Evolutionary conservation across 2,329 filamentous ascomycete genomes (phyloP).

Genomic region (Venturia nashicola): DNA sequence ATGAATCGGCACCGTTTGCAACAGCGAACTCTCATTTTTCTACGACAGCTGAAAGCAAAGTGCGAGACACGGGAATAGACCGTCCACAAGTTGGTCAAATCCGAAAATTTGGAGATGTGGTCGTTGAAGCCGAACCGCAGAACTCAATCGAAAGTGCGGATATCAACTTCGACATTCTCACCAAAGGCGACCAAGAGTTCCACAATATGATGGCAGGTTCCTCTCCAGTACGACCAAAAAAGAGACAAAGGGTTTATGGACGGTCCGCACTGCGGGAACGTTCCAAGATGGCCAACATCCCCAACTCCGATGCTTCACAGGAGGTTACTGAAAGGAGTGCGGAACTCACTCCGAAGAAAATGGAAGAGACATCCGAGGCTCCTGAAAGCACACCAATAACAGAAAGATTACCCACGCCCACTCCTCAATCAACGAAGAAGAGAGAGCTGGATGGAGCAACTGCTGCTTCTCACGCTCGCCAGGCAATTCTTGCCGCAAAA

Average conservation of each 20-base stretch:
- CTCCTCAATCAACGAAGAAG: background rate
- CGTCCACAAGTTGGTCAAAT: conserved; percentile 6
- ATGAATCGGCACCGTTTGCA: conserved; percentile 13
- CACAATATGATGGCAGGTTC: conserved; percentile 17
- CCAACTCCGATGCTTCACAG: background rate
- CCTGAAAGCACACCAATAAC: background rate
- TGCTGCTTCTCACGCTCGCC: background rate
- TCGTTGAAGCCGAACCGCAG: conserved; percentile 10
- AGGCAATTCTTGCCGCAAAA: background rate
- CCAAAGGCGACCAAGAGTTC: conserved; percentile 24
- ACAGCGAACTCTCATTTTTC: conserved; percentile 28
- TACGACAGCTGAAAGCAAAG: conserved; percentile 14
- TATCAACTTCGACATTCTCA: conserved; percentile 21
- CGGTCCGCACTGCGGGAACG: conserved; percentile 5
- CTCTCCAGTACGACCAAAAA: conserved; percentile 18
- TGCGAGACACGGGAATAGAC: background rate
- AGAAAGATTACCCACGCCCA: background rate
- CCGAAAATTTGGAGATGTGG: background rate
- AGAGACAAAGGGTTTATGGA: conserved; percentile 18
- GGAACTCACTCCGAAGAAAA: background rate
- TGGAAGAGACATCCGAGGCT: background rate
- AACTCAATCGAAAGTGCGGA: conserved; percentile 24
- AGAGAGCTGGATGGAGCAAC: conserved; percentile 1
- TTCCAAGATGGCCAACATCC: conserved; percentile 5
- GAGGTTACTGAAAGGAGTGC: background rate